Evolutionary conservation across 805 yeast genomes (phyloP).

Genomic region (Grigorovia yakushimaensis): DNA sequence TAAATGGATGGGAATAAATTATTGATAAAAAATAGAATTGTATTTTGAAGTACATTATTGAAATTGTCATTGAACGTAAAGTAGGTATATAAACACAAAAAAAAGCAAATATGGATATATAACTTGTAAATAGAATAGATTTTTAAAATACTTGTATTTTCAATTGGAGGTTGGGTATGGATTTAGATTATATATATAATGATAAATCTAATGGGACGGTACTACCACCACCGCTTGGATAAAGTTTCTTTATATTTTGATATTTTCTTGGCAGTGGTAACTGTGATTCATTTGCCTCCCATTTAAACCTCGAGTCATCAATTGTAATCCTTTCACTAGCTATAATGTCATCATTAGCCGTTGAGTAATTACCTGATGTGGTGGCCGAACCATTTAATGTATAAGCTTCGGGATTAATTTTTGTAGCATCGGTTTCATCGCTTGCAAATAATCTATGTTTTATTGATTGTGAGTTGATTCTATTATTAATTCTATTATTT

Average conservation of each 20-base stretch:
- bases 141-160: background rate
- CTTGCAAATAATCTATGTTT: conserved; percentile 25
- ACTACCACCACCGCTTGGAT: conserved; percentile 92
- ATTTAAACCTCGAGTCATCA: conserved; percentile 63
- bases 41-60: background rate
- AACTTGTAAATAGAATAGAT: background rate
- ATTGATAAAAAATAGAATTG: background rate
- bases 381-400: conserved; percentile 7
- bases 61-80: background rate
- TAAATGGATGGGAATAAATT: conserved; percentile 70
- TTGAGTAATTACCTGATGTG: conserved; percentile 3
- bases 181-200: conserved; percentile 3
- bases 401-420: conserved; percentile 10
- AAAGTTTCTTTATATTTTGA: conserved; percentile 60
- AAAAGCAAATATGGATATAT: background rate
- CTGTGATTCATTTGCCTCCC: conserved; percentile 48
- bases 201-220: conserved; percentile 72
- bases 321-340: conserved; percentile 34
- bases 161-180: background rate
- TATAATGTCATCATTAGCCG: conserved; percentile 12
- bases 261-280: conserved; percentile 85
- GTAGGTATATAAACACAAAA: background rate
- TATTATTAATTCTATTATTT: background rate
- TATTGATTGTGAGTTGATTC: conserved; percentile 1
- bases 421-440: conserved; percentile 21